A percentile compares a stretch with the other conserved stretches of the same genome.
These are phyloP conservation scores for Corchorus olitorius DNA, from an alignment of 345 rosid species.

Conservation along the genomic window DNA sequence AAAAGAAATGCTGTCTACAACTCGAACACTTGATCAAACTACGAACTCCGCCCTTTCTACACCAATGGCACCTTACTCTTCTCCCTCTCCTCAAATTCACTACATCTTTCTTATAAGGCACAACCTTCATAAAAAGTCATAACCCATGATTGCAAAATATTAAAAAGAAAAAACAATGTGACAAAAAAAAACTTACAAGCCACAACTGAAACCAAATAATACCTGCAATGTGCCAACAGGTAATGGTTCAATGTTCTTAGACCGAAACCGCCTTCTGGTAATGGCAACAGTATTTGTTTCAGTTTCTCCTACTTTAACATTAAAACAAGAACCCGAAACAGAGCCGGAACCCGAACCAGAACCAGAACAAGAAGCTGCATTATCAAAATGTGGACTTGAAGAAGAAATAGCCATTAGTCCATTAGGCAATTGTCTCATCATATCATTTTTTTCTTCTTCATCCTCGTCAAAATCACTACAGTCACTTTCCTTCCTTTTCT, in stretches of 20 bases:
- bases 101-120: conserved; percentile 58
- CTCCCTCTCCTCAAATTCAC: conserved; percentile 55
- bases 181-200: neutral
- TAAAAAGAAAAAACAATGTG: neutral
- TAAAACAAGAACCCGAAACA: conserved; percentile 39
- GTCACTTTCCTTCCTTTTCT: conserved; percentile 34
- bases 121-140: conserved; percentile 38
- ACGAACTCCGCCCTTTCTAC: conserved; percentile 57
- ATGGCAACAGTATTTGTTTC: conserved; percentile 40
- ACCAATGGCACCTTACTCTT: conserved; percentile 88
- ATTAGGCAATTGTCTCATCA: conserved; percentile 80
- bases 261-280: conserved; percentile 65
- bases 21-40: conserved; percentile 67
- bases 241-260: conserved; percentile 81
- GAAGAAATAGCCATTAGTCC: conserved; percentile 88
- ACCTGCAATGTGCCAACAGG: conserved; percentile 77
- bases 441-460: conserved; percentile 10
- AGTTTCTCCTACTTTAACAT: conserved; percentile 58
- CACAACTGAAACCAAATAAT: neutral
- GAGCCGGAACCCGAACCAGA: conserved; percentile 24
- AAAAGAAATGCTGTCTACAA: conserved; percentile 68
- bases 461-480: conserved; percentile 45
- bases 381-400: conserved; percentile 43
- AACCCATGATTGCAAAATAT: neutral
- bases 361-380: conserved; percentile 43